phyloP scores from a whole-genome alignment of 108 stramenopile species.

The Mediolabrus comicus region DNA sequence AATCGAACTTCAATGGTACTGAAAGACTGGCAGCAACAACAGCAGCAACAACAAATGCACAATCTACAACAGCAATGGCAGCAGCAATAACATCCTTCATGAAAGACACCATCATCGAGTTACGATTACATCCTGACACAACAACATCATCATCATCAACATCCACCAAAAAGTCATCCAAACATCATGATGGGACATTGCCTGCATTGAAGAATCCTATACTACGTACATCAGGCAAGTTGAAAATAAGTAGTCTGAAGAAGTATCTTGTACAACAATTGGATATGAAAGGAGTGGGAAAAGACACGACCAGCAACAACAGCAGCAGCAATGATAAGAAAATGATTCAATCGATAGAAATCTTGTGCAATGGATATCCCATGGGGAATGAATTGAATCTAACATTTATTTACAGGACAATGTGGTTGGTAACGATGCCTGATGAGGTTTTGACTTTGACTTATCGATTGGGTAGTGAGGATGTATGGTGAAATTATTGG shows the following conservation, averaged over 20 bases:
- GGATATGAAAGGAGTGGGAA: slow-evolving; percentile 24
- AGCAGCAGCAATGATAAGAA: background rate
- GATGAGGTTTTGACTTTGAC: slow-evolving; percentile 33
- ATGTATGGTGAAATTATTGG: too few relatives aligned
- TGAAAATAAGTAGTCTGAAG: slow-evolving; percentile 42
- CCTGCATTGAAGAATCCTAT: slow-evolving; percentile 18
- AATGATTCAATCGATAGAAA: slow-evolving; percentile 26
- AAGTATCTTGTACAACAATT: slow-evolving; percentile 44
- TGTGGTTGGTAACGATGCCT: slow-evolving; percentile 34
- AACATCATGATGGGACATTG: too few relatives aligned
- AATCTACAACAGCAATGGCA: background rate
- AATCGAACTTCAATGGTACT: too few relatives aligned
- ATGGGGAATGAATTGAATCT: slow-evolving; percentile 60
- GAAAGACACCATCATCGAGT: background rate
- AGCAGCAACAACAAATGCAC: too few relatives aligned
- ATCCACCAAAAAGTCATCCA: too few relatives aligned
- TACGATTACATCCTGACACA: background rate
- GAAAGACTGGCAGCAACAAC: too few relatives aligned
- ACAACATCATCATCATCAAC: too few relatives aligned
- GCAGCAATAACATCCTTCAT: background rate
- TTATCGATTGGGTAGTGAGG: too few relatives aligned
- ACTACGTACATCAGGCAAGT: slow-evolving; percentile 33
- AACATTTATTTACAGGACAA: slow-evolving; percentile 50
- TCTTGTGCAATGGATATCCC: slow-evolving; percentile 46
- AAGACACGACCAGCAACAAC: too few relatives aligned